Evolutionary conservation across 352 stramenopile species (phyloP), one percentile per base, ranked within the genome.

Genomic region (Phytophthora fragariae): DNA sequence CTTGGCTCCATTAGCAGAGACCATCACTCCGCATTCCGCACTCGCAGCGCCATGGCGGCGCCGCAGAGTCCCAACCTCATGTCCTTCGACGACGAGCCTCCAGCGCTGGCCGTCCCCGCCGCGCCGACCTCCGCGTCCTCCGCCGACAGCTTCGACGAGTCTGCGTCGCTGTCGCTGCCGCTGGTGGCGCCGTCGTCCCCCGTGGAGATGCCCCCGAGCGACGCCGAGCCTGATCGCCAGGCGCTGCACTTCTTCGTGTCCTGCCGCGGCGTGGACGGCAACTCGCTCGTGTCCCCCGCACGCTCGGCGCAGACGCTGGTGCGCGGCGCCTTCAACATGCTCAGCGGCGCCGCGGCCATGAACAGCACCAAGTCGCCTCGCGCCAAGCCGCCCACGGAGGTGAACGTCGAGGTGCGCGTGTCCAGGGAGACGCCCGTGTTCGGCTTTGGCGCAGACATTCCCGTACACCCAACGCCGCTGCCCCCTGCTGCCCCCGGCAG

Each of bases 231-330:
- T 3, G 62, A 76, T n/a, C 68, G 65, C 7, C 37, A 68, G 12
- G 53, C 31, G 6, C 72, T 94, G 49, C 78, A 92, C 70, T 93
- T 93, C 62, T 95, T 95, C 69, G 76, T 95, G 35, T 84, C 85
- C 3, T 95, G 88, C 75, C 71, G 74, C 3, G 72, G 69, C 59
- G 78, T 93, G 12, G 86, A 95, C 52, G 86, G 86, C 47, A 86
- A 83, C 44, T 74, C 76, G 35, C 65, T 83, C 53, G 77, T 85
- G 53, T 80, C 84, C 11, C 75, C 80, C 12, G 49, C 84, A 27
- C 85, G 86, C 14, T 88, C 81, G 0, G 86, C 88, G 37, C 88
- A 95, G 68, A 95, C 84, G 41, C 67, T 95, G 33, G 80, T 95
- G 61, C 86, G 86, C 47, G 86, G 85, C n/a, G 86, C 88, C 5